A percentile compares a stretch with the other conserved stretches of the same genome.
Conservation (phyloP, 2,329 filamentous ascomycete species). For the Aspergillus aculeatus region DNA sequence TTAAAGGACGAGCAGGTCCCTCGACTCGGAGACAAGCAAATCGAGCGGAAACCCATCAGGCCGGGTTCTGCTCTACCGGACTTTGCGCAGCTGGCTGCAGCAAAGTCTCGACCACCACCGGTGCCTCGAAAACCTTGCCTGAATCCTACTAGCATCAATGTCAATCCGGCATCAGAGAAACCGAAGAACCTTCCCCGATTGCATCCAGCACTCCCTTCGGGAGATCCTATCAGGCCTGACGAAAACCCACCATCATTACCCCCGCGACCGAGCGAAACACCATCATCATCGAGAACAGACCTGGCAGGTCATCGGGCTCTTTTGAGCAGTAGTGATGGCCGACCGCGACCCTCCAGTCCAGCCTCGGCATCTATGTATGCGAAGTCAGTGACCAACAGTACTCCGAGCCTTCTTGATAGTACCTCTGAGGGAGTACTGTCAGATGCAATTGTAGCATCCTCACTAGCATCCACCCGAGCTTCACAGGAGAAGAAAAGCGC, state of each 20-base stretch:
- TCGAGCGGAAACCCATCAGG: conserved; percentile 14
- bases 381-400: conserved; percentile 25
- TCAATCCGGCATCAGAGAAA: background rate
- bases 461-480: conserved; percentile 44
- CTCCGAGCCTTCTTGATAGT: conserved; percentile 23
- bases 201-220: conserved; percentile 17
- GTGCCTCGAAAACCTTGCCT: conserved; percentile 15
- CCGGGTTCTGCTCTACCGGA: conserved; percentile 1
- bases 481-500: conserved; percentile 38
- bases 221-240: conserved; percentile 8
- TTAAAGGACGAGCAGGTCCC: conserved; percentile 6
- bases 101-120: conserved; percentile 20
- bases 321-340: conserved; percentile 11
- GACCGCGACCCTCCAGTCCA: conserved; percentile 24
- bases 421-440: conserved; percentile 40
- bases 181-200: conserved; percentile 11
- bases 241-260: conserved; percentile 28
- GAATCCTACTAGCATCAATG: background rate
- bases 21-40: background rate
- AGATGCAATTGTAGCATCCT: conserved; percentile 49
- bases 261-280: conserved; percentile 18
- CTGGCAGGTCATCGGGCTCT: conserved; percentile 9
- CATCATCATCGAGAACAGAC: conserved; percentile 3
- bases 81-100: conserved; percentile 9
- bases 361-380: conserved; percentile 29